A percentile compares a stretch with the other conserved stretches of the same genome.
Conservation (phyloP, 495 filamentous ascomycete species). For the Neurospora pannonica region DNA sequence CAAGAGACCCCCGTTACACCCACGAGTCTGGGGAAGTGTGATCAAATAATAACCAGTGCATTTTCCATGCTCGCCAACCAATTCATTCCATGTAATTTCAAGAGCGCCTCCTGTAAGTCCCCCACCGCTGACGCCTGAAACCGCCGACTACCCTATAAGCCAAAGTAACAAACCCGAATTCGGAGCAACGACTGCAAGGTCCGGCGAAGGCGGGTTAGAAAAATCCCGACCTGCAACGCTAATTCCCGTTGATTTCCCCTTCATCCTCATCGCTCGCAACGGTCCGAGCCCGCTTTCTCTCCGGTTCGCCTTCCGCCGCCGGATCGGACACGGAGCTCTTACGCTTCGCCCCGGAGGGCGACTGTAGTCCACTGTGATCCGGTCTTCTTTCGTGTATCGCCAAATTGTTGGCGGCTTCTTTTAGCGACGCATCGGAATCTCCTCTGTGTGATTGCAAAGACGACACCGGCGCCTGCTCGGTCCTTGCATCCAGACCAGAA, state of each 20-base stretch:
- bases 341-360: constrained; percentile 20
- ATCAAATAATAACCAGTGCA: background rate
- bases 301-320: constrained; percentile 16
- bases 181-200: background rate
- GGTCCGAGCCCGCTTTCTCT: constrained; percentile 17
- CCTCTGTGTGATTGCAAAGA: constrained; percentile 24
- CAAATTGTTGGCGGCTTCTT: constrained; percentile 37
- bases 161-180: background rate
- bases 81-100: background rate
- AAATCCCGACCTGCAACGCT: background rate
- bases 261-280: constrained; percentile 13
- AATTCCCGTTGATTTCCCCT: constrained; percentile 12
- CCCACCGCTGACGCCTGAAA: background rate
- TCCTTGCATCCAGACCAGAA: background rate
- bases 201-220: background rate
- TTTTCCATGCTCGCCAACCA: background rate
- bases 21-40: background rate
- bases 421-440: constrained; percentile 36
- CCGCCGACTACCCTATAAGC: background rate
- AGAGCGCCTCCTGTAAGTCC: background rate
- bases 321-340: constrained; percentile 18
- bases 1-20: background rate
- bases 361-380: constrained; percentile 19
- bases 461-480: background rate
- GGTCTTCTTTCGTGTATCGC: constrained; percentile 23